These are phyloP conservation scores for Talaromyces atroroseus DNA, from an alignment of 2,329 filamentous ascomycete species.

Conservation along the genomic window DNA sequence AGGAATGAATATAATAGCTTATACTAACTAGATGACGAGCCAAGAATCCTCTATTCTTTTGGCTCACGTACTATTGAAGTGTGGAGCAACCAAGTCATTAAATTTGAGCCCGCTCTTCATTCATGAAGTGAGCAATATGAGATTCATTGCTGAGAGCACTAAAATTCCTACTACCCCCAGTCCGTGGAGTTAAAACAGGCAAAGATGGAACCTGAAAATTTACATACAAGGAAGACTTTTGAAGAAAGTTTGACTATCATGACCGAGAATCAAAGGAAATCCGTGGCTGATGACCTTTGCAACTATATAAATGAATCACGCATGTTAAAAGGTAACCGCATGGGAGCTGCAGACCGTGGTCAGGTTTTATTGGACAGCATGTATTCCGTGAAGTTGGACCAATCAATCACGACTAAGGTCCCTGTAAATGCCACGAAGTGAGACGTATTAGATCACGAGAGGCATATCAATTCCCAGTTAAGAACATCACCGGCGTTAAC, in stretches of 20 bases:
- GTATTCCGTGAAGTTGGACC: slow-evolving; percentile 17
- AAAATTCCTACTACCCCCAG: background rate
- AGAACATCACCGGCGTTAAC: background rate
- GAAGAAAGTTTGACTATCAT: slow-evolving; percentile 17
- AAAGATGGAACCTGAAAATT: too few species aligned
- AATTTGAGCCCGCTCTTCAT: too few species aligned
- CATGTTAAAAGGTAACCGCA: slow-evolving; percentile 17
- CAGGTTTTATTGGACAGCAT: slow-evolving; percentile 16
- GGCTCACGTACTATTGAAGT: too few species aligned
- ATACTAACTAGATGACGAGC: too few species aligned
- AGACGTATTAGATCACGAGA: background rate
- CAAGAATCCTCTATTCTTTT: too few species aligned
- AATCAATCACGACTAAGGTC: slow-evolving; percentile 15
- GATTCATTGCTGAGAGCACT: background rate
- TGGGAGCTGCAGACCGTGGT: slow-evolving; percentile 16
- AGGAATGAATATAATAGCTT: too few species aligned
- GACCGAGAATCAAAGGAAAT: slow-evolving; percentile 15
- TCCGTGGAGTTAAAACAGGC: background rate
- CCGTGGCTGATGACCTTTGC: slow-evolving; percentile 16
- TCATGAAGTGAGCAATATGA: background rate
- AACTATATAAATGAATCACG: slow-evolving; percentile 15
- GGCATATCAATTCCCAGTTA: background rate
- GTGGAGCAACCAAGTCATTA: too few species aligned
- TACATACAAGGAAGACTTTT: slow-evolving; percentile 18
- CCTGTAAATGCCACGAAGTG: background rate